Base-by-base conservation (phyloP, 495 filamentous ascomycete species). In the Amniculicola lignicola region DNA sequence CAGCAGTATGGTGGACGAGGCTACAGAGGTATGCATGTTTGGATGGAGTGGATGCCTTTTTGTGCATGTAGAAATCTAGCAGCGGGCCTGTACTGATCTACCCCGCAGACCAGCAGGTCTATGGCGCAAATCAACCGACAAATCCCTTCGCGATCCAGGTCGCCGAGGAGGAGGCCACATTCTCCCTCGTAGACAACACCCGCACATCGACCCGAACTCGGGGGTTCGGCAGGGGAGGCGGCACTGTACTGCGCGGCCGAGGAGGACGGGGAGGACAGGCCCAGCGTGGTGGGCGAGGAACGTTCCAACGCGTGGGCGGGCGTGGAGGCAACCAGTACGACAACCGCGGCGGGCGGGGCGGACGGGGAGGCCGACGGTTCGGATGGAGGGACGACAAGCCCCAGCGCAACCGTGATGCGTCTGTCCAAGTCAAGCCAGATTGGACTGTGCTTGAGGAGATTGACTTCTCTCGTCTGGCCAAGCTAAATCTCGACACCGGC, bases 361-460 rank as follows among this genome's bases (percentile, higher is more conserved):
- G 74, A 12, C 67, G 82, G 44, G 81, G 84, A 24, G 89, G 89
- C 28, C 83, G 93, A 57, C 81, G 94, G 40, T 96, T 96, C 67
- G 94, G 93, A 67, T 97, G 93, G 91, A 96, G 92, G 72, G 93
- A 98, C 68, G 93, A 98, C 75, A 98, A 97, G 82, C 93, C 93
- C 29, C 84, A 93, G 73, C 84, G 93, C 61, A 96, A 92, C 66
- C 88, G 93, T 51, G 93, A 98, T 76, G 84, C 92, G 6, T 95
- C 89, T 25, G 86, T 98, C 68, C 89, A 88, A 69, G 88, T 96
- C 70, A 91, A 91, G 71, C 79, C 91, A 15, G 90, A 96, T 65
- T 98, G 93, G 93, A 81, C 83, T 64, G 82, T 98, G 76, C 76
- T 96, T 37, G 94, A 98, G 75, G 94, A 98, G 78, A 96, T 98